phyloP scores from a whole-genome alignment of 352 stramenopile genomes.

The Globisporangium heterothallicum region DNA sequence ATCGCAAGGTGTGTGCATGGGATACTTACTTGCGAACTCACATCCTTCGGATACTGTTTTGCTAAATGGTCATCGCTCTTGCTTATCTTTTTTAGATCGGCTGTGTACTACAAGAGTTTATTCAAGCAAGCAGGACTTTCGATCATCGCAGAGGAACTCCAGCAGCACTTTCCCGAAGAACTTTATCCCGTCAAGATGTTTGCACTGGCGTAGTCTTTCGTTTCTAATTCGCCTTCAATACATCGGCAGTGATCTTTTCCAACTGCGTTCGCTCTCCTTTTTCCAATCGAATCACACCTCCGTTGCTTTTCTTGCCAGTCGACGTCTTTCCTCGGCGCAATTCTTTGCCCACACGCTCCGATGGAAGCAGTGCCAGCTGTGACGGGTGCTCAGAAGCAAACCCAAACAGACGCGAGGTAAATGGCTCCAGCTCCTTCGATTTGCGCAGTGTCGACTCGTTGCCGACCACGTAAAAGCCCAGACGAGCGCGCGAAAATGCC shows the following conservation, averaged over 20 bases:
- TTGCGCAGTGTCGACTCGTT: conserved; percentile 58
- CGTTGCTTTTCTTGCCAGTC: conserved; percentile 8
- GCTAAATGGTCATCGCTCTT: neutral
- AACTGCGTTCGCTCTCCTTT: neutral
- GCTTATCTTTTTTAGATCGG: conserved; percentile 25
- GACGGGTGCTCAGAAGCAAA: conserved; percentile 25
- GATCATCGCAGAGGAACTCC: conserved; percentile 74
- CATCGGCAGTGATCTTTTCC: neutral
- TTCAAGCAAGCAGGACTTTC: conserved; percentile 89
- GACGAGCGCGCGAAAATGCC: conserved; percentile 86
- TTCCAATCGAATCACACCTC: neutral
- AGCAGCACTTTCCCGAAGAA: conserved; percentile 92
- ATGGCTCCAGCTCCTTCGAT: conserved; percentile 66
- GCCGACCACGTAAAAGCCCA: conserved; percentile 94
- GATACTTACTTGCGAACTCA: neutral
- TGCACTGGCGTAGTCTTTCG: conserved; percentile 47
- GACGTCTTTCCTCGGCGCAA: neutral
- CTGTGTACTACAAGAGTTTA: conserved; percentile 89
- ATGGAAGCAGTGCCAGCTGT: conserved; percentile 28
- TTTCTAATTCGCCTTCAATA: conserved; percentile 3
- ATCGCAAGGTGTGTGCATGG: conserved; percentile 72
- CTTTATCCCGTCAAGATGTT: conserved; percentile 96
- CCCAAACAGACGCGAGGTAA: conserved; percentile 29
- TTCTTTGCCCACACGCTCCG: conserved; percentile 19
- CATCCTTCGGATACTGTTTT: neutral